Base-by-base conservation (phyloP, 371 early-diverging fungal genomes). In the Mortierella sp. region DNA sequence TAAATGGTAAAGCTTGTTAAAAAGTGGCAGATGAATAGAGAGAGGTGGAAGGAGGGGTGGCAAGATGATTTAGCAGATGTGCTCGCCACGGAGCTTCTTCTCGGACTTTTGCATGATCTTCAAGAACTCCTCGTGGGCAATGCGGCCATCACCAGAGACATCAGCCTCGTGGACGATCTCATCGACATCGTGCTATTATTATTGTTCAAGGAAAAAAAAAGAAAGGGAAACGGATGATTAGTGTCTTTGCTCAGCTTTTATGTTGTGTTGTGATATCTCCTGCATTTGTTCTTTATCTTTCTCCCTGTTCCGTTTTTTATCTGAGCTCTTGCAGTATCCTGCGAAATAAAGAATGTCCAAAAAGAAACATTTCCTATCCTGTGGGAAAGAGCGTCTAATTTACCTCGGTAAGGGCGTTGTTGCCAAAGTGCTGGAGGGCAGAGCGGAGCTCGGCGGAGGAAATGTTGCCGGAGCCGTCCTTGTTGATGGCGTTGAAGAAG, bases 11-110 rank as follows among this genome's bases (percentile, higher is more conserved):
- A 29, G 41, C 35, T 21, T 18, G 35, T 63, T 35, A 41, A 18
- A 41, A 41, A 41, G 41, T 38, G 68, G 24, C 38, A 51, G 54
- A 14, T 51, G 51, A 38, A 29, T 12, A 12, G 29, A 46, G 60
- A 46, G 46, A 46, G 21, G 7, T 6, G 21, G 8, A 24, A 10
- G 21, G 2, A 4, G 43, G 21, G 12, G 6, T 7, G 41, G 7
- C 41, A 41, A 38, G 24, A 41, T 3, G 8, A 38, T 75, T 86
- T 86, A 86, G 71, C 82, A 70, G 54, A 86, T 78, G 71, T 77
- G 73, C 87, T 86, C 87, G 75, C 87, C 87, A 75, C 82, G 82
- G 83, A 86, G 87, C 83, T 86, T 86, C 87, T 82, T 82, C 82
- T 82, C 87, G 32, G 87, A 86, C 80, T 82, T 82, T 41, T 82